Evolutionary conservation across 106 monocot species (phyloP), one percentile per base, ranked within the genome.

Genomic region (Dendrobium chrysotoxum): DNA sequence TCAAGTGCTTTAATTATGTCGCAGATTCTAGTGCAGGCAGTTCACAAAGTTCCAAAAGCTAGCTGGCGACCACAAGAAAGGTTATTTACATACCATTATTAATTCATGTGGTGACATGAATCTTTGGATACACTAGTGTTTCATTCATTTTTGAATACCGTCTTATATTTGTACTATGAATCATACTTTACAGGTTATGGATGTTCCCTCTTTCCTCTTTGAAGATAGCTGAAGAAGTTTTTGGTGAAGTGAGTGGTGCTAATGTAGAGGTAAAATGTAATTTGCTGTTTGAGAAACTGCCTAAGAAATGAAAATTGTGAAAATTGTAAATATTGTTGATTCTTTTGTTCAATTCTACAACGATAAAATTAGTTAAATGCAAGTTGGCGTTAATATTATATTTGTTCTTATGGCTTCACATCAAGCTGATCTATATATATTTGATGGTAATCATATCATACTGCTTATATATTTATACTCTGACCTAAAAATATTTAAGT

Each of bases 21-120:
- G 18, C 81, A 97, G 96, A 30, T 89, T 39, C 80, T 98, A 64
- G 84, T 98, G 41, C 86, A 87, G 46, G 91, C 94, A 46, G 89
- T 92, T 83, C 92, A 77, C 53, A 89, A 87, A 78, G 88, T 95
- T 16, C 97, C 97, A 0, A 94, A 81, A 89, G 90, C 97, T 81
- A 87, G 68, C 53, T 98, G 94, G 94, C 83, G 89, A 81, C 87
- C 82, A 9, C 89, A 88, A 83, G 94, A 98, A 86, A 98, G 92
- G 96, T 96, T 80, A 31, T 73, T 74, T 21, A 41, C 70, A 28
- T 39, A n/a, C n/a, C 72, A 41, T 67, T 53, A 40, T 8, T 3
- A 66, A 39, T 42, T 74, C n/a, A 41, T 3, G 4, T n/a, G 74
- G 5, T 76, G 76, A 76, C n/a, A 42, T 76, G 21, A 40, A 46